Conservation (phyloP, 2,329 filamentous ascomycete species). For the Diplodia scrobiculata region DNA sequence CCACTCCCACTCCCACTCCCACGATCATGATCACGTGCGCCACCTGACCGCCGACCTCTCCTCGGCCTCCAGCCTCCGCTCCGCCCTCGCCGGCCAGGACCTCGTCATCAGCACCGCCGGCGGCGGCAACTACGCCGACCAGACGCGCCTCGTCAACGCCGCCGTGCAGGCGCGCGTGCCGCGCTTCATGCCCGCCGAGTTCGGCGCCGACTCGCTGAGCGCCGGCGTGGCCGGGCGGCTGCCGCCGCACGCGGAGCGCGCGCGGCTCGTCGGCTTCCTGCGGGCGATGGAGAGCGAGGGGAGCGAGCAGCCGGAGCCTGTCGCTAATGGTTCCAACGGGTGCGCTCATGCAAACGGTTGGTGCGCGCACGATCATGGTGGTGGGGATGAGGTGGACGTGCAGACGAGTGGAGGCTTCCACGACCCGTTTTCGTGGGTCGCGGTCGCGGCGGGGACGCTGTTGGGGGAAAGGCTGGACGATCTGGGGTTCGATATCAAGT, state of each 20-base stretch:
- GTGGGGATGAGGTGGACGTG: not conserved
- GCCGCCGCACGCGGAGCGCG: constrained; percentile 37
- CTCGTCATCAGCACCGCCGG: constrained; percentile 36
- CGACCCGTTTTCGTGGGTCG: constrained; percentile 40
- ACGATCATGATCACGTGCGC: not conserved
- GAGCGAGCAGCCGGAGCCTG: not conserved
- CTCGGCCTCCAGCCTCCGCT: constrained; percentile 35
- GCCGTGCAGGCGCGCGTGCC: constrained; percentile 42
- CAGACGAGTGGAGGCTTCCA: constrained; percentile 17
- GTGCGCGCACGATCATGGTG: not conserved
- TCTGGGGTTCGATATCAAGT: constrained; percentile 45
- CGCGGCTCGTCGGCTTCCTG: constrained; percentile 40
- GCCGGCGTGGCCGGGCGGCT: constrained; percentile 38
- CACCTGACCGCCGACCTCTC: constrained; percentile 38
- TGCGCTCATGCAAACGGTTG: not conserved
- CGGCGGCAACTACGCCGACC: constrained; percentile 33
- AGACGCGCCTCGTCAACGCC: constrained; percentile 40
- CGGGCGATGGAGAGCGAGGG: constrained; percentile 28
- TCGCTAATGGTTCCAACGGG: not conserved
- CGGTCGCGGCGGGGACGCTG: constrained; percentile 41
- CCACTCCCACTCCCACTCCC: not conserved
- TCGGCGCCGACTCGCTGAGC: constrained; percentile 42
- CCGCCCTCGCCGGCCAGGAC: constrained; percentile 34
- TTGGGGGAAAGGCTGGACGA: constrained; percentile 41
- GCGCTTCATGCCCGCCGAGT: constrained; percentile 45